Evolutionary conservation across 352 stramenopile species (phyloP), one percentile per base, ranked within the genome.

Genomic region (Pythium guiyangense): DNA sequence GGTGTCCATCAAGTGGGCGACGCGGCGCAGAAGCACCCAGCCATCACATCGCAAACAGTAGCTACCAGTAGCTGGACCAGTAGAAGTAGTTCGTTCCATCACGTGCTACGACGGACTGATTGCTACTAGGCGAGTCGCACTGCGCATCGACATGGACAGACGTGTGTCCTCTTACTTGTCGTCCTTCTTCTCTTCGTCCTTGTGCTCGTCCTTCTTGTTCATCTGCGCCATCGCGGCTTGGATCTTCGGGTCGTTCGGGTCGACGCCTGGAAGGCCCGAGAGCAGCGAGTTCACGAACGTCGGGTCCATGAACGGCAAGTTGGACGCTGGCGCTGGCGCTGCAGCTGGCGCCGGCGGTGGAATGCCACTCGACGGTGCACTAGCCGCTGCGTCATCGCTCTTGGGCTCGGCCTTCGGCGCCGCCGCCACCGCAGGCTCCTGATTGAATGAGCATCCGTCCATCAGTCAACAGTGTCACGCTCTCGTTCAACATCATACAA

Each of bases 221-320:
- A 96, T 86, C 67, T 96, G 81, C 39, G 79, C 80, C 81, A 97
- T 96, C 11, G 88, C 88, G 4, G 85, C 90, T 52, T 95, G 73
- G 67, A 97, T 96, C 65, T 96, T 90, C 4, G 91, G 90, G 66
- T 97, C 88, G 67, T 97, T 97, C 34, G 83, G 81, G 66, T 97
- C 91, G 57, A 97, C 90, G 50, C 90, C 90, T 17, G 84, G 86
- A 26, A 97, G 68, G 17, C 86, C 83, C n/a, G 74, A 88, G 40
- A 97, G 72, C 58, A 97, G 63, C 43, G 85, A 90, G 64, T 92
- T 91, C 59, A 97, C 89, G 55, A 97, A 97, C 39, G 76, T 79
- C 9, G 88, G 83, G 59, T 97, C 90, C 74, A 96, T 90, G 62
- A 96, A 97, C 37, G 86, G 86, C 49, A 91, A 67, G 53, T 80